These are phyloP conservation scores for Phalaenopsis aphrodite DNA, from an alignment of 106 monocot species.

Conservation along the genomic window DNA sequence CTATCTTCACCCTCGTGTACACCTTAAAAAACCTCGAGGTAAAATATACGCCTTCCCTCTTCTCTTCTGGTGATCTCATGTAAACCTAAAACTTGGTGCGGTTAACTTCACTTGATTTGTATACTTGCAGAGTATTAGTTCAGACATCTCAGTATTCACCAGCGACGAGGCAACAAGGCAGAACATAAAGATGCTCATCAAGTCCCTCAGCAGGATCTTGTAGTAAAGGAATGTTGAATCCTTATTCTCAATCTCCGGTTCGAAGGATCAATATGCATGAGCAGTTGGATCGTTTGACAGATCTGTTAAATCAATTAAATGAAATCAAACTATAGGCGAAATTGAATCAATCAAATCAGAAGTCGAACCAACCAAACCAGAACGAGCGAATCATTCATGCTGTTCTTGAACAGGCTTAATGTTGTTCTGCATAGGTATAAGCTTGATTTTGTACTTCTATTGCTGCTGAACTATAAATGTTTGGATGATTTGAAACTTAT, in stretches of 20 bases:
- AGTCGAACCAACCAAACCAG: too few species aligned
- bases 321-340: too few species aligned
- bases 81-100: not conserved
- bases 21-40: conserved; percentile 95
- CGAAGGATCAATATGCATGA: too few species aligned
- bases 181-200: conserved; percentile 88
- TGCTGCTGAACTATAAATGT: not conserved
- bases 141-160: conserved; percentile 81
- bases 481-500: not conserved
- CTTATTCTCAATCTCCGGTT: not conserved
- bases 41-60: not conserved
- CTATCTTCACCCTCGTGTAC: conserved; percentile 60
- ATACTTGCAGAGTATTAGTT: conserved; percentile 67
- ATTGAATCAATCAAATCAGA: too few species aligned
- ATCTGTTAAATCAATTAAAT: too few species aligned
- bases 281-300: too few species aligned
- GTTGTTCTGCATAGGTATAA: not conserved
- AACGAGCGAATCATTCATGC: not conserved
- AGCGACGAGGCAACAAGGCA: conserved; percentile 68
- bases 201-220: conserved; percentile 88
- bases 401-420: not conserved
- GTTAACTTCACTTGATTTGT: not conserved
- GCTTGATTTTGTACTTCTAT: not conserved
- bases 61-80: not conserved
- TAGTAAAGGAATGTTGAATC: conserved; percentile 28